These are phyloP conservation scores for Chytriomyces confervae DNA, from an alignment of 192 early-diverging fungal species.

Conservation along the genomic window DNA sequence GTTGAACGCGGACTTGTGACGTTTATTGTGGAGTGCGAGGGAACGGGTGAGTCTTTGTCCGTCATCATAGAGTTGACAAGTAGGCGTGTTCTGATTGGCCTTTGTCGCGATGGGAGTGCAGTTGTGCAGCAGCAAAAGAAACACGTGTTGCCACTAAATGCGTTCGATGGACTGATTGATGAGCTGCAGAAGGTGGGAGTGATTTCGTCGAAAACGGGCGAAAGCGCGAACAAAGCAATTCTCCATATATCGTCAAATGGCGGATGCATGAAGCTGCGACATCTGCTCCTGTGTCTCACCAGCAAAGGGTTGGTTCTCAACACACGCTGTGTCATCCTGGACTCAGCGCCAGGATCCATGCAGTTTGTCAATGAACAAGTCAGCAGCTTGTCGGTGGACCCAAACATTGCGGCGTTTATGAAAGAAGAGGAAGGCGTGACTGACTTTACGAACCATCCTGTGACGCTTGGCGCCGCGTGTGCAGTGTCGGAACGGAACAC, in stretches of 20 bases:
- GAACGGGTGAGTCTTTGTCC: not conserved
- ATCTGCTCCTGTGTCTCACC: not conserved
- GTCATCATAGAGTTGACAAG: no score
- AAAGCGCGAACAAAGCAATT: not conserved
- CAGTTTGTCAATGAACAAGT: no score
- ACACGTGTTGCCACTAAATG: not conserved
- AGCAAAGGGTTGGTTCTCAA: not conserved
- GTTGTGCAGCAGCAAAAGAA: not conserved
- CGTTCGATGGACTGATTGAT: not conserved
- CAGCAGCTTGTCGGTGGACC: no score
- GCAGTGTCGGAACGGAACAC: no score
- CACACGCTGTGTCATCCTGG: not conserved
- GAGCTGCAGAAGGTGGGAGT: not conserved
- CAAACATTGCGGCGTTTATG: no score
- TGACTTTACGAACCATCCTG: no score
- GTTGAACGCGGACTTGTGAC: not conserved
- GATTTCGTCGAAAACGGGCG: not conserved
- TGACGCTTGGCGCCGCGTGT: no score
- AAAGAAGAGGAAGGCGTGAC: no score
- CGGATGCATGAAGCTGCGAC: not conserved
- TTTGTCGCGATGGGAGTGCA: not conserved
- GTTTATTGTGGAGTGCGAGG: not conserved
- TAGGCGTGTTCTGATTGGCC: not conserved
- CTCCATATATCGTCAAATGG: not conserved
- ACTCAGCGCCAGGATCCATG: not conserved